A percentile compares a stretch with the other conserved stretches of the same genome.
Evolutionary conservation across 441 rosid species (phyloP).

Genomic region (Croton setiger): DNA sequence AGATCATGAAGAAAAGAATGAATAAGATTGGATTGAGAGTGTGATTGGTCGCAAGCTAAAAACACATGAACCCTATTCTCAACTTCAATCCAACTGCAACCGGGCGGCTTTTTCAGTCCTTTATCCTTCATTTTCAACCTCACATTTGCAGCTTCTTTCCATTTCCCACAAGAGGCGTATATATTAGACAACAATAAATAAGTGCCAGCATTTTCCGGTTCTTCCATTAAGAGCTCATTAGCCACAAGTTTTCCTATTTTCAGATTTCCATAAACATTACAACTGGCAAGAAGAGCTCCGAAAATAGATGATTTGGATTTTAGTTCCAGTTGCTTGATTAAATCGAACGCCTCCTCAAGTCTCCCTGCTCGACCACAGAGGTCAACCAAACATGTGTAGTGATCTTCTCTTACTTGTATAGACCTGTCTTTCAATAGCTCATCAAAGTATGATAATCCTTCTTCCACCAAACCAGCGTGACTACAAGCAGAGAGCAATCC

Average conservation of each 20-base stretch:
- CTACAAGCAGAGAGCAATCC: slow-evolving; percentile 58
- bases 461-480: slow-evolving; percentile 55
- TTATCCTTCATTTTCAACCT: slow-evolving; percentile 47
- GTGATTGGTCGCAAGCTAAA: slow-evolving; percentile 48
- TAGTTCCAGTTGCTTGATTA: slow-evolving; percentile 29
- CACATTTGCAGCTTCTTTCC: slow-evolving; percentile 44
- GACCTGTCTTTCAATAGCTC: slow-evolving; percentile 43
- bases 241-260: slow-evolving; percentile 48
- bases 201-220: slow-evolving; percentile 50
- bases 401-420: slow-evolving; percentile 46
- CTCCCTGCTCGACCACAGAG: slow-evolving; percentile 61
- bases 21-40: slow-evolving; percentile 33
- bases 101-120: slow-evolving; percentile 60
- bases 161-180: slow-evolving; percentile 43
- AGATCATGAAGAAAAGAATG: slow-evolving; percentile 34
- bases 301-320: slow-evolving; percentile 40
- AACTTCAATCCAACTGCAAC: slow-evolving; percentile 57
- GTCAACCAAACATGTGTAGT: slow-evolving; percentile 54
- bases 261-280: slow-evolving; percentile 41
- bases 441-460: slow-evolving; percentile 45
- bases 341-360: slow-evolving; percentile 40
- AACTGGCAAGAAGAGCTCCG: slow-evolving; percentile 62
- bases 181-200: slow-evolving; percentile 51
- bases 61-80: slow-evolving; percentile 41
- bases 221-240: slow-evolving; percentile 37